Evolutionary conservation across 495 filamentous ascomycete species (phyloP).

Genomic region (Emericellopsis terricola): DNA sequence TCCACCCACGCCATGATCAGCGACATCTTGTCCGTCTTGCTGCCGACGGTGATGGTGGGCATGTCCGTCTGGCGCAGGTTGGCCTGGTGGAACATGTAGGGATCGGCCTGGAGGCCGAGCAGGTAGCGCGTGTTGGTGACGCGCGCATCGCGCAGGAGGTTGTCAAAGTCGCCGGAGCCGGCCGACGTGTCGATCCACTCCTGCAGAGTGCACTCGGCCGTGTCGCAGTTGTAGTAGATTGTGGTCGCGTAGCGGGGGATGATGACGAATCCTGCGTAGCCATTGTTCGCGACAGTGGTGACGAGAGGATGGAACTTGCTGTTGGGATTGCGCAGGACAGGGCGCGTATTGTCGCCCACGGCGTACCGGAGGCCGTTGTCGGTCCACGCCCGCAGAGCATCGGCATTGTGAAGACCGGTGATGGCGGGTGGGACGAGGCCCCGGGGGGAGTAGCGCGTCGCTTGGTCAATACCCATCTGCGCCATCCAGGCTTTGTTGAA

Average conservation of each 20-base stretch:
- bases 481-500: constrained; percentile 43
- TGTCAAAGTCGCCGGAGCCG: constrained; percentile 26
- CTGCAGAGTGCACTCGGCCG: constrained; percentile 31
- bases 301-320: constrained; percentile 38
- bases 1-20: constrained; percentile 48
- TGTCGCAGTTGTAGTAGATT: constrained; percentile 49
- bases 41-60: constrained; percentile 29
- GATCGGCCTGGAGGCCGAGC: constrained; percentile 33
- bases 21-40: constrained; percentile 26
- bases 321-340: constrained; percentile 25
- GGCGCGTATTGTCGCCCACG: constrained; percentile 45
- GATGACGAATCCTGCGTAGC: constrained; percentile 37
- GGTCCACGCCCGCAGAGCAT: constrained; percentile 38
- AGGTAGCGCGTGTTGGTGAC: constrained; percentile 35
- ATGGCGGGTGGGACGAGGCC: constrained; percentile 48
- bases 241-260: constrained; percentile 43
- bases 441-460: constrained; percentile 23
- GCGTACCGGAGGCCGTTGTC: constrained; percentile 40
- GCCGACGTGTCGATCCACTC: constrained; percentile 45
- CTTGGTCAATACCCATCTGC: constrained; percentile 26
- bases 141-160: constrained; percentile 30
- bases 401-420: constrained; percentile 46
- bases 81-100: constrained; percentile 38
- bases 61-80: constrained; percentile 37
- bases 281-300: constrained; percentile 29